Conservation (phyloP, 164 flowering plant species). For the grape (Vitis vinifera) region ASM3070453v1 NC_081817.1:761501-762000, state of each 20-base stretch:
- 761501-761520: slow-evolving; percentile 84
- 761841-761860: slow-evolving; percentile 78
- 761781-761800: slow-evolving; percentile 77
- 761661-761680: slow-evolving; percentile 11
- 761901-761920: too few relatives aligned
- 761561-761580: slow-evolving; percentile 96
- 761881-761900: slow-evolving; percentile 26
- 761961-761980: neutral
- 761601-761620: slow-evolving; percentile 23
- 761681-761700: slow-evolving; percentile 85
- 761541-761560: slow-evolving; percentile 93
- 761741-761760: slow-evolving; percentile 73
- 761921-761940: neutral
- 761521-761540: slow-evolving; percentile 36
- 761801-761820: slow-evolving; percentile 76
- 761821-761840: slow-evolving; percentile 53
- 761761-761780: slow-evolving; percentile 94
- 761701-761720: slow-evolving; percentile 86
- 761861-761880: slow-evolving; percentile 78
- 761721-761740: slow-evolving; percentile 48
- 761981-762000: too few relatives aligned
- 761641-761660: slow-evolving; percentile 4
- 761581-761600: slow-evolving; percentile 22
- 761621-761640: slow-evolving; percentile 19
- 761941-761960: neutral